Percentiles rank a stretch among this genome's conserved stretches.
These are phyloP conservation scores for Collybiopsis luxurians DNA, from an alignment of 768 basidiomycete genomes.

Conservation along the genomic window DNA sequence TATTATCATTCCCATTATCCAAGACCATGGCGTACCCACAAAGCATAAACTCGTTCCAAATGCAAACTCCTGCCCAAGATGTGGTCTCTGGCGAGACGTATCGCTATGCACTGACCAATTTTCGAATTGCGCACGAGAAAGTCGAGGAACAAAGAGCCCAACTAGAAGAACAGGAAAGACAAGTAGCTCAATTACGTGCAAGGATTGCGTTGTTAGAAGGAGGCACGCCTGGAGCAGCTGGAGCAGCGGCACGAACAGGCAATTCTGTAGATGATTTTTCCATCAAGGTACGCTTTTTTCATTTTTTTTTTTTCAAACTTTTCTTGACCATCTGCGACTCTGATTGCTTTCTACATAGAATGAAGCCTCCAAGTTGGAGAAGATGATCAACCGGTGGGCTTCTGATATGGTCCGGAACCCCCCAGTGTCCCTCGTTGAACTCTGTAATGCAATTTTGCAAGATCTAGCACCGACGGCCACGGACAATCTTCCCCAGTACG, in stretches of 20 bases:
- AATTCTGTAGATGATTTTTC: conserved; percentile 85
- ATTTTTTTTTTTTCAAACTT: conserved; percentile 7
- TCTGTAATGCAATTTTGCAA: conserved; percentile 56
- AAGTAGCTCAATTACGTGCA: conserved; percentile 69
- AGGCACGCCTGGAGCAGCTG: conserved; percentile 41
- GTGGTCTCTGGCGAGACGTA: conserved; percentile 56
- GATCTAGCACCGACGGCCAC: conserved; percentile 52
- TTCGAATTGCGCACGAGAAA: conserved; percentile 85
- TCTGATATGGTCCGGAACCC: conserved; percentile 66
- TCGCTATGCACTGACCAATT: conserved; percentile 81
- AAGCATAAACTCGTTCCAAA: neutral
- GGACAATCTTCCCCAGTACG: conserved; percentile 39
- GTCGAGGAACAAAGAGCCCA: conserved; percentile 80
- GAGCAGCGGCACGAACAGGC: conserved; percentile 38
- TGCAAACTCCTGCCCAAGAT: conserved; percentile 4
- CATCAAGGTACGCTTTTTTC: conserved; percentile 57
- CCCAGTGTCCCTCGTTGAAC: conserved; percentile 46
- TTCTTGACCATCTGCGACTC: neutral
- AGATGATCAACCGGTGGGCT: conserved; percentile 85
- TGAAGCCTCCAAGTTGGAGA: conserved; percentile 77
- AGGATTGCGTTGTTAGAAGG: conserved; percentile 77
- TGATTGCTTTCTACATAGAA: conserved; percentile 45
- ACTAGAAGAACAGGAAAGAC: conserved; percentile 80
- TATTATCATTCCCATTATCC: neutral
- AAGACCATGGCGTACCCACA: neutral